Conservation (phyloP, 768 basidiomycete species). For the Boletus speciosus region DNA sequence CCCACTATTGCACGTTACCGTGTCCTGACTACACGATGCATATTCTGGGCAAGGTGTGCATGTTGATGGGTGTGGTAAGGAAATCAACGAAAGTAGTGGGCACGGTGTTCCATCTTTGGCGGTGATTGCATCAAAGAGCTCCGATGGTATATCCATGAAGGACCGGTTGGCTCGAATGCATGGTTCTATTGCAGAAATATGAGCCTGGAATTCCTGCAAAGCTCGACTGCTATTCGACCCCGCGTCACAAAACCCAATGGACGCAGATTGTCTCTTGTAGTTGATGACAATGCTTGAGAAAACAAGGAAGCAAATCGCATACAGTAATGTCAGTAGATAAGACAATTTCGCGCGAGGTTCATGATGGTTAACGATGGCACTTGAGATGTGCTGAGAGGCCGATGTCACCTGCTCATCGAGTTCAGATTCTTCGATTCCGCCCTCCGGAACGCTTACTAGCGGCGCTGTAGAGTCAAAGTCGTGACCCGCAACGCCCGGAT, state of each 20-base stretch:
- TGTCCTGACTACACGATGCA: conserved; percentile 55
- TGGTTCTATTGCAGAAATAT: conserved; percentile 44
- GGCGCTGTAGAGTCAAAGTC: background rate
- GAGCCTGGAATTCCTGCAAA: conserved; percentile 46
- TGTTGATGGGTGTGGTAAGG: conserved; percentile 52
- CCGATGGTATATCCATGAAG: conserved; percentile 35
- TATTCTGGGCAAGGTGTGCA: conserved; percentile 76
- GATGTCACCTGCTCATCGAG: conserved; percentile 27
- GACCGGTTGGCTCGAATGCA: conserved; percentile 59
- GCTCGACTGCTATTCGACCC: conserved; percentile 56
- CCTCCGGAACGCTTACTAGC: conserved; percentile 21
- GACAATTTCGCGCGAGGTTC: conserved; percentile 19
- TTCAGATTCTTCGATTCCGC: conserved; percentile 13
- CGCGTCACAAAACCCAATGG: conserved; percentile 75
- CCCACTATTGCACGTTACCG: conserved; percentile 63
- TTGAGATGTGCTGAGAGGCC: conserved; percentile 39
- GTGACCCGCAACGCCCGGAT: background rate
- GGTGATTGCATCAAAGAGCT: conserved; percentile 25
- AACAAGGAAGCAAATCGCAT: conserved; percentile 34
- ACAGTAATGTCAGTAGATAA: conserved; percentile 43
- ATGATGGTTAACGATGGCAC: conserved; percentile 25
- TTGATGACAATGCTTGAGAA: conserved; percentile 36
- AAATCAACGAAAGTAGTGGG: conserved; percentile 51
- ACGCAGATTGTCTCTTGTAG: conserved; percentile 65
- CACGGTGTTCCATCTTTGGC: conserved; percentile 41